Evolutionary conservation across 352 stramenopile species (phyloP), one percentile per base, ranked within the genome.

Genomic region (Globisporangium spiculum): DNA sequence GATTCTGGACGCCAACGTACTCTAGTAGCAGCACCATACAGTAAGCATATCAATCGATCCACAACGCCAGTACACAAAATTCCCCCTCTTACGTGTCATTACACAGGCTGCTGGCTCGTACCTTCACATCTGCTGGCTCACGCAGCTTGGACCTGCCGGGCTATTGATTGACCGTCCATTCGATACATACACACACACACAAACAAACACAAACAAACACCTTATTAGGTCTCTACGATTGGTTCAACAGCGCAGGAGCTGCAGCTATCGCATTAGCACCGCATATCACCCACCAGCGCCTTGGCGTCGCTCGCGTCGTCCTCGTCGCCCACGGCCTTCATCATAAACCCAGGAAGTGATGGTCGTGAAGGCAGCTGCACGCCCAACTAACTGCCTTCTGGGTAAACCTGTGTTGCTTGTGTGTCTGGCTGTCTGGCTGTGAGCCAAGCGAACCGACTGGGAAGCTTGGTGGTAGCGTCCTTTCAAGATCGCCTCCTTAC

Each of bases 71-170:
- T 2, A 32, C 1, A 14, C 26, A n/a, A 41, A 3, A 22, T 0
- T n/a, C 30, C 10, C 9, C 14, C 6, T n/a, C 26, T 26, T 1
- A 4, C 9, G 1, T 48, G 48, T n/a, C 48, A 54, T 24, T 6
- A 4, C 5, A 10, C 7, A 24, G 20, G 46, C 46, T 53, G 46
- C 7, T 53, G 46, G 5, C 18, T 10, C 18, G 16, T 9, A 81
- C 75, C 65, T 81, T 79, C 20, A 66, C 65, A 52, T 77, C 75
- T 10, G 56, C 27, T 24, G 75, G 76, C 44, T 81, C 75, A 24
- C 67, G 67, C 5, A 75, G 70, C 36, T 81, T 79, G 54, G 75
- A 69, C 60, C 68, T 75, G 53, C 26, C 54, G 7, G 70, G 65
- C 61, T 65, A 56, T 9, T 24, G 7, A 16, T 34, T 54, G 24